phyloP scores from a whole-genome alignment of 2,329 filamentous ascomycete genomes.

The Cladosporium sp. region DNA sequence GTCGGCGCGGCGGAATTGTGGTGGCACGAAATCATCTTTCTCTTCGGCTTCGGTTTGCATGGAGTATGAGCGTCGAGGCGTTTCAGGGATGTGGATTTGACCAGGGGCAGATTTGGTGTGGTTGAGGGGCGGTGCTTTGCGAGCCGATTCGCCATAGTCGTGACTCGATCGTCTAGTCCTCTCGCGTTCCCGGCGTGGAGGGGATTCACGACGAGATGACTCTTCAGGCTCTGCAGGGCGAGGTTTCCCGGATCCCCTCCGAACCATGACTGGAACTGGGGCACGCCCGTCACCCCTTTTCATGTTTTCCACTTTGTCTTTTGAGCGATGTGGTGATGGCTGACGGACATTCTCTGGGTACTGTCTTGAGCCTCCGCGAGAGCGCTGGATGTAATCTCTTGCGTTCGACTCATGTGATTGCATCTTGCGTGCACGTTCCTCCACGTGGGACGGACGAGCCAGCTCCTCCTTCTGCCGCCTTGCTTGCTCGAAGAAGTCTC shows the following conservation, averaged over 20 bases:
- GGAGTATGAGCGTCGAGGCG: conserved; percentile 24
- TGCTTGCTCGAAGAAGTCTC: conserved; percentile 23
- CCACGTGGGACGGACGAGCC: conserved; percentile 21
- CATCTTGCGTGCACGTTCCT: conserved; percentile 25
- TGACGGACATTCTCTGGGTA: conserved; percentile 22
- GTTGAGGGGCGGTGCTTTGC: conserved; percentile 33
- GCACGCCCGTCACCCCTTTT: conserved; percentile 24
- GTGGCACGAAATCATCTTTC: conserved; percentile 31
- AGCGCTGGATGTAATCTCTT: conserved; percentile 26
- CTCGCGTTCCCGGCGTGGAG: conserved; percentile 15
- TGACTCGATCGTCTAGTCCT: conserved; percentile 21
- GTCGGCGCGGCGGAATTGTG: conserved; percentile 38
- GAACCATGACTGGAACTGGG: conserved; percentile 20
- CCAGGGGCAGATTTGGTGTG: conserved; percentile 33
- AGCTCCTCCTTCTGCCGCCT: conserved; percentile 22
- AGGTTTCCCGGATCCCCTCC: conserved; percentile 24
- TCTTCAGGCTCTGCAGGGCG: conserved; percentile 17
- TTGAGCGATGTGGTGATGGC: conserved; percentile 25
- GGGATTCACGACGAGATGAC: conserved; percentile 18
- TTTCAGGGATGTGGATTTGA: conserved; percentile 26
- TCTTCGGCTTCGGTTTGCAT: conserved; percentile 23
- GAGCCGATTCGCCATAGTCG: conserved; percentile 16
- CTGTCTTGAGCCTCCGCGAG: conserved; percentile 16
- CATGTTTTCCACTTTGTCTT: conserved; percentile 25
- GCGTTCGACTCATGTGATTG: conserved; percentile 22